These are phyloP conservation scores for Rhexocercosporidium sp. DNA, from an alignment of 2,329 filamentous ascomycete genomes.

Conservation along the genomic window DNA sequence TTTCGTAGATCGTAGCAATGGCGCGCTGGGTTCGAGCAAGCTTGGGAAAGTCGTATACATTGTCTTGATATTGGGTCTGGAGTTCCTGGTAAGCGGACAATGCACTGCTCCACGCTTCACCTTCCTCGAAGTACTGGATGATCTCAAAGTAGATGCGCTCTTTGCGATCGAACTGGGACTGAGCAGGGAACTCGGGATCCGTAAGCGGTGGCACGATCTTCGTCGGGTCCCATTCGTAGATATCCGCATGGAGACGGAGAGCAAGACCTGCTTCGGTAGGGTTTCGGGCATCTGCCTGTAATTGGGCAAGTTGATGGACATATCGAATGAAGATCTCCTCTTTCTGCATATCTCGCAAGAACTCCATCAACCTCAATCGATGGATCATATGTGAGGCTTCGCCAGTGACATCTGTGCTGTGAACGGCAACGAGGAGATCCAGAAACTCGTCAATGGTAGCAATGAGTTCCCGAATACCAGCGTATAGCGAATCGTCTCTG, in stretches of 20 bases:
- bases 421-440: slow-evolving; percentile 87
- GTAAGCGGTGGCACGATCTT: slow-evolving; percentile 67
- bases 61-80: slow-evolving; percentile 87
- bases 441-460: slow-evolving; percentile 87
- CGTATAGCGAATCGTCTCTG: slow-evolving; percentile 74
- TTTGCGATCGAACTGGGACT: slow-evolving; percentile 90
- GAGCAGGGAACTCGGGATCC: slow-evolving; percentile 80
- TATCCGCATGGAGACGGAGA: slow-evolving; percentile 85
- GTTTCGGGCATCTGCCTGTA: slow-evolving; percentile 78
- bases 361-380: slow-evolving; percentile 90
- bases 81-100: slow-evolving; percentile 89
- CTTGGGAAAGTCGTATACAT: slow-evolving; percentile 89
- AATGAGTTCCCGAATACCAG: slow-evolving; percentile 78
- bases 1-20: slow-evolving; percentile 91
- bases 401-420: slow-evolving; percentile 73
- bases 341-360: slow-evolving; percentile 94
- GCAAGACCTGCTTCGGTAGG: slow-evolving; percentile 88
- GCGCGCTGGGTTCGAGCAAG: slow-evolving; percentile 86
- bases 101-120: slow-evolving; percentile 91
- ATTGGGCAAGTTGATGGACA: slow-evolving; percentile 84
- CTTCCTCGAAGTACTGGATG: slow-evolving; percentile 93
- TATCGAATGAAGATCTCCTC: slow-evolving; percentile 97
- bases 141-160: slow-evolving; percentile 92
- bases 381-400: slow-evolving; percentile 87
- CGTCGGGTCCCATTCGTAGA: slow-evolving; percentile 88